phyloP scores from a whole-genome alignment of 768 basidiomycete species.

The Neoboletus subvelutipes region DNA sequence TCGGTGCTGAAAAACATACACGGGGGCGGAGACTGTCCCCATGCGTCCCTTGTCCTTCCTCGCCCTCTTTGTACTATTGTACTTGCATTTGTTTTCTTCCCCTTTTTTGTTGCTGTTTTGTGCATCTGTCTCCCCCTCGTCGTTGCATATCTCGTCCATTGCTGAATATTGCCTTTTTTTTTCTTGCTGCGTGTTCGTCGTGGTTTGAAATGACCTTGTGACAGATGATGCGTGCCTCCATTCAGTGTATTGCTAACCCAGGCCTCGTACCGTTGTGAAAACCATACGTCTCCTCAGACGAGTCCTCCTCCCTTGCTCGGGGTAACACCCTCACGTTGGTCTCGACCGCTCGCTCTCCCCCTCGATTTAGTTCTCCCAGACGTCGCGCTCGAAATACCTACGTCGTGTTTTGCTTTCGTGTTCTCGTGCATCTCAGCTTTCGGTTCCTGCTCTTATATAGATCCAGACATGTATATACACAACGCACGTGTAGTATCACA shows the following conservation, averaged over 20 bases:
- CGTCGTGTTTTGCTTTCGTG: too few species aligned
- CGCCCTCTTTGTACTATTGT: neutral
- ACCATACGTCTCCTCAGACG: too few species aligned
- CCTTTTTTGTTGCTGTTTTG: neutral
- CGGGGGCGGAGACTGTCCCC: neutral
- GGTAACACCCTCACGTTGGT: too few species aligned
- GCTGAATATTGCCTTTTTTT: neutral
- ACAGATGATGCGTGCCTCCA: neutral
- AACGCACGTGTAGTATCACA: too few species aligned
- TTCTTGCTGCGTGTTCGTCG: neutral
- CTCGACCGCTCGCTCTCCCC: too few species aligned
- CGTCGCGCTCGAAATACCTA: neutral
- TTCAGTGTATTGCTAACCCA: conserved; percentile 1
- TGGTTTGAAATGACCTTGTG: neutral
- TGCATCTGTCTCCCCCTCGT: neutral
- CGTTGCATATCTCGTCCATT: neutral
- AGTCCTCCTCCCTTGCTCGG: too few species aligned
- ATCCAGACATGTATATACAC: too few species aligned
- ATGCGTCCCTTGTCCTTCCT: neutral
- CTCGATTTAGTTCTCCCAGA: too few species aligned
- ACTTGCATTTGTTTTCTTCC: neutral
- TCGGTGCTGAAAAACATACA: neutral
- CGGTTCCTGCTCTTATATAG: too few species aligned
- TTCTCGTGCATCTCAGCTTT: too few species aligned
- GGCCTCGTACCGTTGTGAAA: neutral